Base-by-base conservation (phyloP, 805 yeast species). In the Wickerhamomyces bisporus region DNA sequence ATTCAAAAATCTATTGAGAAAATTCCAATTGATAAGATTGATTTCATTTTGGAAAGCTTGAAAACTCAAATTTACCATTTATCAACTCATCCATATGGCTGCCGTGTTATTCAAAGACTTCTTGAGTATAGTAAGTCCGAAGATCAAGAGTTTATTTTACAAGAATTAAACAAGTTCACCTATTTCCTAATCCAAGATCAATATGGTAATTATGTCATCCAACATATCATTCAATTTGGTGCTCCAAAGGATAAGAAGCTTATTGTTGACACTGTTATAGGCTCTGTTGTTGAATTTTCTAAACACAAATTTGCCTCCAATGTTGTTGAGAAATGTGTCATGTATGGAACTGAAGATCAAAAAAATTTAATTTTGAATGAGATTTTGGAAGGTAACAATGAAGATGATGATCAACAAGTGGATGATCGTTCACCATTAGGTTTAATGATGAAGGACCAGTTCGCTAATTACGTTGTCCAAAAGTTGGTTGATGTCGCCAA, bases 301-400 rank as follows among this genome's bases (percentile, higher is more conserved):
- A 83, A 86, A 54, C 98, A 93, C 66, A 93, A 93, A 63, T 93
- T 88, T 68, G 98, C 98, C 2, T 87, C 96, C 0, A 93, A 93
- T 60, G 99, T 94, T 23, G 95, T 93, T 48, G 99, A 93, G 61
- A 88, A 86, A 59, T 86, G 96, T 51, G 86, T 93, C 40, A 71
- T 85, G 39, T 75, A 71, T 59, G 94, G 96, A 33, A 69, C 75
- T 14, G 60, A 65, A 8, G 66, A 62, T 6, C 94, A 88, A 60
- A 73, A 88, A 45, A 62, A 66, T 42, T 57, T 67, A 27, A 73
- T 91, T 29, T 73, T 84, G 41, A 76, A 74, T 39, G 84, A 78
- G 50, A 86, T 91, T 13, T 62, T 82, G 62, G 64, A 73, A 23
- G 77, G 66, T 40, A 75, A 77, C 45, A 60, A 59, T 9, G 26